Conservation (phyloP, 208 protist genomes). For the Vickermania spadyakhi region DNA sequence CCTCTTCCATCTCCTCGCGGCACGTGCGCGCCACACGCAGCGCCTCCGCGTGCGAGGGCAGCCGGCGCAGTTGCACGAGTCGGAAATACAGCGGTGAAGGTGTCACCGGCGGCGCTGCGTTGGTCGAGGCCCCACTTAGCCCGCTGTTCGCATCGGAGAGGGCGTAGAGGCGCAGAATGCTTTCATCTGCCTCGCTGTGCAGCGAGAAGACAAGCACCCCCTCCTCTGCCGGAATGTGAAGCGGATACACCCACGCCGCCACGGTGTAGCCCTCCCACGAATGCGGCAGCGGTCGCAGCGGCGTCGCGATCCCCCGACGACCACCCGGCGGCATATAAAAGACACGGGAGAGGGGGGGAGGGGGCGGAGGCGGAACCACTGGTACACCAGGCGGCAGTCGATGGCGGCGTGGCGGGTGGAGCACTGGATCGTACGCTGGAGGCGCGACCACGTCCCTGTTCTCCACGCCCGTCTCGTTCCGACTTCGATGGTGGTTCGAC, state of each 20-base stretch:
- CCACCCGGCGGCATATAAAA: constrained; percentile 14
- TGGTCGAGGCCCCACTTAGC: too few relatives aligned
- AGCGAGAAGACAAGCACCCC: constrained; percentile 57
- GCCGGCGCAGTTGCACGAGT: not conserved
- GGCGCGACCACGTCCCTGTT: too few relatives aligned
- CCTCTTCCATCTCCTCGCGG: too few relatives aligned
- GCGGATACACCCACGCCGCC: constrained; percentile 65
- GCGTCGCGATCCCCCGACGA: constrained; percentile 41
- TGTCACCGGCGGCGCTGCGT: too few relatives aligned
- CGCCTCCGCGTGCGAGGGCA: not conserved
- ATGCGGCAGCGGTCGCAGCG: constrained; percentile 17
- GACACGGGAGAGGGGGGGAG: not conserved
- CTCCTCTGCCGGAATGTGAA: constrained; percentile 66
- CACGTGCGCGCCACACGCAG: too few relatives aligned
- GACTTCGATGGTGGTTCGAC: too few relatives aligned
- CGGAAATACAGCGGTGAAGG: too few relatives aligned
- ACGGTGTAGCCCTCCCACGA: constrained; percentile 72
- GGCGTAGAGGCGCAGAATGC: constrained; percentile 22
- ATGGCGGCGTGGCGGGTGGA: not conserved
- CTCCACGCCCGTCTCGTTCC: too few relatives aligned
- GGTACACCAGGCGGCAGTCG: not conserved
- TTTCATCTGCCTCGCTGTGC: not conserved
- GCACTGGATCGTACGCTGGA: too few relatives aligned
- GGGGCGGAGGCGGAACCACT: not conserved
- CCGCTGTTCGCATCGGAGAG: constrained; percentile 36